Base-by-base conservation (phyloP, 2,329 filamentous ascomycete genomes). In the Zasmidium cellare region DNA sequence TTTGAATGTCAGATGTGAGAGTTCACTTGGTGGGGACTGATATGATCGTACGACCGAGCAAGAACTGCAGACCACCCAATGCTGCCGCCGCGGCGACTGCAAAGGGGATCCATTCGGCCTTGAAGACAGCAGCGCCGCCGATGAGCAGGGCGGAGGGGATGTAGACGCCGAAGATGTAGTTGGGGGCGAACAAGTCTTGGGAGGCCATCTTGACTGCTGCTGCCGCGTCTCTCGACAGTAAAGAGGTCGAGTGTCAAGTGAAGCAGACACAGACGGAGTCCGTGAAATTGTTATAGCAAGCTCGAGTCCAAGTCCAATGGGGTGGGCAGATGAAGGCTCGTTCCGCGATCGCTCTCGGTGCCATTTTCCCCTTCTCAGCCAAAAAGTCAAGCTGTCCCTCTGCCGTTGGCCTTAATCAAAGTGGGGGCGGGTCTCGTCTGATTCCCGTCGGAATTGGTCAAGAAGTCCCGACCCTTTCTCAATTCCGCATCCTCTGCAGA, bases 131-230 rank as follows among this genome's bases (percentile, higher is more conserved):
- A 47, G 86, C 87, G 67, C 91, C 91, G 53, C 91, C 76, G 60
- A 97, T 79, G 60, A 96, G 77, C 41, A 96, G 83, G 58, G 83
- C 85, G 16, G 87, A 88, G 63, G 92, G 92, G 70, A 96, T 87
- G 75, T 92, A 92, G 69, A 94, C 53, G 31, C 35, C 35, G 35
- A 41, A 41, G 35, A 41, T 46, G 18, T 53, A 12, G 38, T 41
- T 24, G 24, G 46, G 19, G 19, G 46, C 46, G 16, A 24, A 14
- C 9, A 47, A 47, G 19, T 47, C 18, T 18, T 41, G 35, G 6
- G 35, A 41, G 7, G 35, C 47, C 47, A 49, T 49, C 25, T 28
- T 28, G 25, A 28, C 25, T 28, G 25, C 11, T 28, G 25, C 25
- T 28, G n/a, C n/a, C n/a, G n/a, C 11, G 25, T 28, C 25, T 28